Conservation (phyloP, 805 yeast species). For the Saccharomycopsis javanensis region DNA sequence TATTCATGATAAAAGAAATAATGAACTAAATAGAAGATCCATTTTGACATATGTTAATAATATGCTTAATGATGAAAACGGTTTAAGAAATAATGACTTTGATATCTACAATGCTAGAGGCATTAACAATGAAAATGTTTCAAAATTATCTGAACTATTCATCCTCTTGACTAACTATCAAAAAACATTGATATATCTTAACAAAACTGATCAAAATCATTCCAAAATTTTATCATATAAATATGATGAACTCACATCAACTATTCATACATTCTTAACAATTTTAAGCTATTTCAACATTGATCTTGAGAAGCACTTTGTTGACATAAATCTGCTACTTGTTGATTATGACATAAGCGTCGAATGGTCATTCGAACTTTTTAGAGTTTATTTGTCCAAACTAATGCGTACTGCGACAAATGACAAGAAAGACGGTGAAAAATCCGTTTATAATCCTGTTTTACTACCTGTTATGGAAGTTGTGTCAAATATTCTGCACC, state of each 20-base stretch:
- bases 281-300: constrained; percentile 41
- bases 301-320: constrained; percentile 29
- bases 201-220: constrained; percentile 32
- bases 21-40: constrained; percentile 23
- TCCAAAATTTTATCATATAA: constrained; percentile 64
- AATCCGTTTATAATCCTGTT: neutral
- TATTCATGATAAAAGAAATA: constrained; percentile 31
- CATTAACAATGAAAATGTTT: neutral
- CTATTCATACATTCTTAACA: constrained; percentile 57
- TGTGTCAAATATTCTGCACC: constrained; percentile 17
- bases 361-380: constrained; percentile 66
- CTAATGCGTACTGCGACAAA: constrained; percentile 19
- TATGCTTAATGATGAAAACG: constrained; percentile 7
- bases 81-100: neutral
- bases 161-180: constrained; percentile 47
- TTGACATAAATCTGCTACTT: constrained; percentile 34
- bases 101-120: neutral
- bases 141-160: constrained; percentile 41
- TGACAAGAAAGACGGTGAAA: constrained; percentile 19
- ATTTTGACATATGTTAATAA: constrained; percentile 41
- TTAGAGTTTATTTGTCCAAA: constrained; percentile 43
- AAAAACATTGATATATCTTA: constrained; percentile 29
- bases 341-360: constrained; percentile 37
- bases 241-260: constrained; percentile 60
- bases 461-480: constrained; percentile 11